Percentiles rank a stretch among this genome's conserved stretches.
Evolutionary conservation across 1,139 yeast genomes (phyloP).

Genomic region (Schizosaccharomyces versatilis): DNA sequence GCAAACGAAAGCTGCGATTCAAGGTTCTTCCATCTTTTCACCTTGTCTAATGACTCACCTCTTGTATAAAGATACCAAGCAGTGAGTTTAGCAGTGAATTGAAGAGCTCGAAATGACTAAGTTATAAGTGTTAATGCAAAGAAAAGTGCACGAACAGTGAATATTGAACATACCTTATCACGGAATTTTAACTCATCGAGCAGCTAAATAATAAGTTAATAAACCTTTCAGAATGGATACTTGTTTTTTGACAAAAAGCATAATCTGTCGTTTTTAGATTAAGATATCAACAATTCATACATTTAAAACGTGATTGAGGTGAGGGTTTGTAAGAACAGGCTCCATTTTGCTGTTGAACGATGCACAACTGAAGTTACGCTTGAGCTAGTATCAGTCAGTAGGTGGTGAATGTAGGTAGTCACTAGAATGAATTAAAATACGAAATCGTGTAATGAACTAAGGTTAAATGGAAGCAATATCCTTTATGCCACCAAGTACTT

Average conservation of each 20-base stretch:
- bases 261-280: no score
- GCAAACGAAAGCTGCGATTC: neutral
- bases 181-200: no score
- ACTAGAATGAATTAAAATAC: neutral
- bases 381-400: neutral
- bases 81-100: neutral
- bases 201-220: no score
- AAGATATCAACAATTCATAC: neutral
- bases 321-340: neutral
- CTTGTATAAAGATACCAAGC: neutral
- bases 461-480: no score
- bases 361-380: neutral
- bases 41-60: neutral
- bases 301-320: neutral
- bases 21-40: neutral
- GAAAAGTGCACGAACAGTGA: no score
- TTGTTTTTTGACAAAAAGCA: no score
- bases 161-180: no score
- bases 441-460: no score
- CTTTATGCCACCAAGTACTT: no score
- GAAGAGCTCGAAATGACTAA: neutral
- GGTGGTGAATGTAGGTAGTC: neutral
- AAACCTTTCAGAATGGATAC: no score
- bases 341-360: neutral
- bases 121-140: neutral